Evolutionary conservation across 805 yeast species (phyloP).

Genomic region (Brettanomyces anomalus): DNA sequence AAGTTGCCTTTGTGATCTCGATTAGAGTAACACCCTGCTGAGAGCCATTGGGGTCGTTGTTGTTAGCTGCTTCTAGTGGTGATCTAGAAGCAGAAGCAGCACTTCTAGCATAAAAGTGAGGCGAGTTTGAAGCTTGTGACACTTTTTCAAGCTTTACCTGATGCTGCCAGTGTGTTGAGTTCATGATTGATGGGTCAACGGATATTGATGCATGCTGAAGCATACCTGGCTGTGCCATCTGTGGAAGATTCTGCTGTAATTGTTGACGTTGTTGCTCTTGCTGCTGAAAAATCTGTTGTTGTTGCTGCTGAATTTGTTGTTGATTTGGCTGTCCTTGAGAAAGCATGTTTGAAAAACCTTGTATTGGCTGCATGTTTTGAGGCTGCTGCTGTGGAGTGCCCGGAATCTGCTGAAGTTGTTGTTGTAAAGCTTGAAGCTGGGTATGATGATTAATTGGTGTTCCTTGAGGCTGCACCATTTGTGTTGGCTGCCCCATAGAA

Average conservation of each 20-base stretch:
- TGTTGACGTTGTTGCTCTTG: constrained; percentile 22
- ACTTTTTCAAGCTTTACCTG: constrained; percentile 65
- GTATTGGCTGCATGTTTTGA: constrained; percentile 17
- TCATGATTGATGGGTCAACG: constrained; percentile 28
- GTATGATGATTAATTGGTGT: constrained; percentile 12
- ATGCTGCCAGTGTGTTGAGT: constrained; percentile 62
- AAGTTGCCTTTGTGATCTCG: constrained; percentile 31
- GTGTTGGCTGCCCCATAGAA: constrained; percentile 24
- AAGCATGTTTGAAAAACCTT: constrained; percentile 11
- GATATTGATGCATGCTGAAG: constrained; percentile 16
- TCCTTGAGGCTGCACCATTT: constrained; percentile 8
- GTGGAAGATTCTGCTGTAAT: constrained; percentile 13
- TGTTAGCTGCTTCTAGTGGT: constrained; percentile 26
- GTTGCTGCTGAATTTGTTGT: constrained; percentile 22
- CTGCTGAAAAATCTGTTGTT: constrained; percentile 25
- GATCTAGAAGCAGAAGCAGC: constrained; percentile 64
- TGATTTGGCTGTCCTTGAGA: constrained; percentile 22
- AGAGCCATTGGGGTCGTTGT: constrained; percentile 5
- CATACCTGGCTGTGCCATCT: constrained; percentile 17
- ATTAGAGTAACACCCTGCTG: constrained; percentile 27
- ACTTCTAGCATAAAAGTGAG: constrained; percentile 78
- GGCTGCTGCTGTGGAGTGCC: constrained; percentile 14
- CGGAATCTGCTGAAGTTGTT: constrained; percentile 10
- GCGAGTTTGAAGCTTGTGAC: constrained; percentile 56
- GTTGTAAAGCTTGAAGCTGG: constrained; percentile 8